These are phyloP conservation scores for Penicillium manginii DNA, from an alignment of 495 filamentous ascomycete species.

Conservation along the genomic window DNA sequence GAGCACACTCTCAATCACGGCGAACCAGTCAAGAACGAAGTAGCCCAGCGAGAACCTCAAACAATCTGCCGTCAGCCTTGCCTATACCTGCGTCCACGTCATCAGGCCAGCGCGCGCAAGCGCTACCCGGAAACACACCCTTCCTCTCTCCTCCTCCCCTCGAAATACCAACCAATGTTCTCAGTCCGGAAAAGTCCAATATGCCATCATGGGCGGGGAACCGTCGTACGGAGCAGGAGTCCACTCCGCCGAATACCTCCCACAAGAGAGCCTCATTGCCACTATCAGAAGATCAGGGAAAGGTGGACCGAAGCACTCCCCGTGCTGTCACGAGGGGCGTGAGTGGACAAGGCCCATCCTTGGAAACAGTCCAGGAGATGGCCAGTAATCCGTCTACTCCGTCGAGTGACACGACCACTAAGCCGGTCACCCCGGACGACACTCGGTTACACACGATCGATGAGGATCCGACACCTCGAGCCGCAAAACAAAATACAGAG, in stretches of 20 bases:
- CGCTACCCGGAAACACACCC: conserved; percentile 61
- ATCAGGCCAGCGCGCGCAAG: conserved; percentile 66
- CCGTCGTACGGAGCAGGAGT: conserved; percentile 43
- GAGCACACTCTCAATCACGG: conserved; percentile 58
- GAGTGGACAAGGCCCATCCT: conserved; percentile 66
- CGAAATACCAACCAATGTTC: conserved; percentile 62
- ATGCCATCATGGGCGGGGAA: conserved; percentile 64
- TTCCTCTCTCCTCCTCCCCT: conserved; percentile 52
- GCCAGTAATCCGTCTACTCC: conserved; percentile 80
- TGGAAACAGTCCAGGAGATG: conserved; percentile 92
- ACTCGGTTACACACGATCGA: conserved; percentile 41
- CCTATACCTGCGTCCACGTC: conserved; percentile 58
- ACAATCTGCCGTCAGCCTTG: conserved; percentile 41
- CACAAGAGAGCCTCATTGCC: conserved; percentile 41
- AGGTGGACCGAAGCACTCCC: conserved; percentile 39
- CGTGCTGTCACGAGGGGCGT: conserved; percentile 58
- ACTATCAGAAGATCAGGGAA: conserved; percentile 36
- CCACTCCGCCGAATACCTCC: conserved; percentile 46
- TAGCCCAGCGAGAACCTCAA: conserved; percentile 63
- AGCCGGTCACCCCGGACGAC: conserved; percentile 35
- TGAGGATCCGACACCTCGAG: conserved; percentile 44
- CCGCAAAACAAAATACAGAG: conserved; percentile 38
- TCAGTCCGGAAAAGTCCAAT: conserved; percentile 64
- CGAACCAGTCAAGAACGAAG: conserved; percentile 68
- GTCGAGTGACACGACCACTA: conserved; percentile 50